Evolutionary conservation across 129 eudicot species (phyloP).

Genomic region (Flaveria brownii): DNA sequence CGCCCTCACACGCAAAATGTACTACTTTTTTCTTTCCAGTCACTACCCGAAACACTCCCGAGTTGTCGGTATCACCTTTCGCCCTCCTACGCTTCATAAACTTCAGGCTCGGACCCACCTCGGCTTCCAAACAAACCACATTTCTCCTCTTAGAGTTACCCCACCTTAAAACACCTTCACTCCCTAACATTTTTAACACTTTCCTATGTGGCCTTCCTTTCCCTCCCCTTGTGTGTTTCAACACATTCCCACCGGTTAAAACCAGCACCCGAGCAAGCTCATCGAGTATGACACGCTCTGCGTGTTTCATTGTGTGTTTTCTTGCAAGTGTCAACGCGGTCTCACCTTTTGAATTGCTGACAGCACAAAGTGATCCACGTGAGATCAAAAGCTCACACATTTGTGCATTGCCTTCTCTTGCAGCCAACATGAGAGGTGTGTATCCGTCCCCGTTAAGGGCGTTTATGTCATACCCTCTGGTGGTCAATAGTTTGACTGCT

Average conservation of each 20-base stretch:
- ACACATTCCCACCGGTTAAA: constrained; percentile 47
- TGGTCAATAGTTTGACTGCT: constrained; percentile 54
- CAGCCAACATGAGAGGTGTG: constrained; percentile 94
- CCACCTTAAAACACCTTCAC: constrained; percentile 68
- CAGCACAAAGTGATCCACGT: constrained; percentile 53
- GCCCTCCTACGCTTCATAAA: constrained; percentile 56
- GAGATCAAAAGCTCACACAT: constrained; percentile 66
- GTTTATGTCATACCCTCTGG: constrained; percentile 78
- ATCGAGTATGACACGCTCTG: constrained; percentile 57
- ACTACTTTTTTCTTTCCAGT: constrained; percentile 80
- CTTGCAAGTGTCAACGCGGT: constrained; percentile 69
- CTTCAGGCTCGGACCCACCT: constrained; percentile 65
- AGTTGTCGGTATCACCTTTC: constrained; percentile 56
- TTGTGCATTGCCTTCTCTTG: constrained; percentile 65
- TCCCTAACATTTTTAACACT: constrained; percentile 53
- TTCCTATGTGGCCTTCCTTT: constrained; percentile 69
- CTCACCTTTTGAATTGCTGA: constrained; percentile 63
- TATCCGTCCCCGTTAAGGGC: constrained; percentile 67
- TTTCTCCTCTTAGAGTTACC: constrained; percentile 73
- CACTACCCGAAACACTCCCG: constrained; percentile 69
- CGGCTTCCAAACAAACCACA: constrained; percentile 67
- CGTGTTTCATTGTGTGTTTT: constrained; percentile 39
- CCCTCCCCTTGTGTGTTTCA: constrained; percentile 80
- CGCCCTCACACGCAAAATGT: constrained; percentile 93
- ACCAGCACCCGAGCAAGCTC: constrained; percentile 70